These are phyloP conservation scores for Pythium dissotocum DNA, from an alignment of 352 stramenopile species.

Conservation along the genomic window DNA sequence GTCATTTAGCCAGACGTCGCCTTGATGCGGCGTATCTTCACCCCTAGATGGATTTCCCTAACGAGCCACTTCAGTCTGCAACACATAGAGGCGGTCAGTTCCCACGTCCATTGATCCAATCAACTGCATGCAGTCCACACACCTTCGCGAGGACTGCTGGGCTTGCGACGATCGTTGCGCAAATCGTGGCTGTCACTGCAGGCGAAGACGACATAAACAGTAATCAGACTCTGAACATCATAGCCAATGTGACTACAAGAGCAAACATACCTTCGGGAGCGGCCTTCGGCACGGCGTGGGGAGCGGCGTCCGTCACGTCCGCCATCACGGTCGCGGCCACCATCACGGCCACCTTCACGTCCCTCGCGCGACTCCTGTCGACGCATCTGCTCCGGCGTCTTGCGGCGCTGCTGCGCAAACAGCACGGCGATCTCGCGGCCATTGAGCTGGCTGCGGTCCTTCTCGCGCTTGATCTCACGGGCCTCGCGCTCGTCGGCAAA, in stretches of 20 bases:
- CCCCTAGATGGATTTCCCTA: not conserved
- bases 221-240: not conserved
- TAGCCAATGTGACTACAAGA: not conserved
- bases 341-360: not conserved
- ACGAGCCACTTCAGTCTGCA: not conserved
- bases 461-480: slow-evolving; percentile 68
- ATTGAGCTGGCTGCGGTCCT: slow-evolving; percentile 67
- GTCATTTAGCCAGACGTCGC: not conserved
- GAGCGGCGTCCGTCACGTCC: slow-evolving; percentile 25
- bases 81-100: not conserved
- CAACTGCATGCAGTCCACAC: slow-evolving; percentile 3
- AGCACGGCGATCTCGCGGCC: slow-evolving; percentile 77
- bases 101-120: not conserved
- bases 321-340: not conserved
- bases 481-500: slow-evolving; percentile 63
- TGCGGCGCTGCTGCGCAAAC: slow-evolving; percentile 76
- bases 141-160: slow-evolving; percentile 19
- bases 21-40: not conserved
- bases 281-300: not conserved
- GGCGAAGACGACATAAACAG: not conserved
- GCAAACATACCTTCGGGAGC: slow-evolving; percentile 9
- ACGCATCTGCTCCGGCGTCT: slow-evolving; percentile 79
- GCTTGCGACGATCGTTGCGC: slow-evolving; percentile 4
- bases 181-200: slow-evolving; percentile 12
- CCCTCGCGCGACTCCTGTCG: slow-evolving; percentile 17